Evolutionary conservation across 768 basidiomycete species (phyloP).

Genomic region (Boletus bicolor): DNA sequence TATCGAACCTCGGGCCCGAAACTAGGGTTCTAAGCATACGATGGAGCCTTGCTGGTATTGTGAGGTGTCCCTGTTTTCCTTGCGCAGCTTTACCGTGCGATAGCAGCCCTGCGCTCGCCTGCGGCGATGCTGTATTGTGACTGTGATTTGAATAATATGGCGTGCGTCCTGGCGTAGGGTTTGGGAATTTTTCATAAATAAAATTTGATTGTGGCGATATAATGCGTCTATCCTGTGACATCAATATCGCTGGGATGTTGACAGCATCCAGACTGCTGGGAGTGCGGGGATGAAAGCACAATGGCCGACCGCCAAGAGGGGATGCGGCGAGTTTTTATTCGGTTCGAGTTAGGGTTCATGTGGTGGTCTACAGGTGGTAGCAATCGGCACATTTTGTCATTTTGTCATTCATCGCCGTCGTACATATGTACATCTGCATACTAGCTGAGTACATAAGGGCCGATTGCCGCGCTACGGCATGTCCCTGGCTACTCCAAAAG

Average conservation of each 20-base stretch:
- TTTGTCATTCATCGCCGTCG: conserved; percentile 12
- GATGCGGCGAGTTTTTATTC: too few species aligned
- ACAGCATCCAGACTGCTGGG: not conserved
- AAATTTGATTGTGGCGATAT: conserved; percentile 7
- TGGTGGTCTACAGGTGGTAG: not conserved
- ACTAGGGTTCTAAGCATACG: not conserved
- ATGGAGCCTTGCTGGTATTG: not conserved
- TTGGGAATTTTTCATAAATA: conserved; percentile 14
- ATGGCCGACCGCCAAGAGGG: not conserved
- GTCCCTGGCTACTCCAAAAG: conserved; percentile 24
- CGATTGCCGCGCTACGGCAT: conserved; percentile 32
- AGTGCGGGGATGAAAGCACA: not conserved
- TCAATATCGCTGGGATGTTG: not conserved
- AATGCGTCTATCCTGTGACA: conserved; percentile 1
- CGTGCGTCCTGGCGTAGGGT: not conserved
- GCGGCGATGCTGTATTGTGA: conserved; percentile 1
- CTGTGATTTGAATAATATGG: conserved; percentile 3
- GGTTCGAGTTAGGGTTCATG: not conserved
- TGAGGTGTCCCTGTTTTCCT: not conserved
- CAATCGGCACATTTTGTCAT: not conserved
- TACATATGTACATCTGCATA: not conserved
- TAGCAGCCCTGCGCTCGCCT: conserved; percentile 2
- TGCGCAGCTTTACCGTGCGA: not conserved
- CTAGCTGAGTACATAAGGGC: conserved; percentile 24
- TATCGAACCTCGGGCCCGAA: conserved; percentile 11